phyloP scores from a whole-genome alignment of 1,284 basidiomycete species.

The Ganoderma leucocontextum region DNA sequence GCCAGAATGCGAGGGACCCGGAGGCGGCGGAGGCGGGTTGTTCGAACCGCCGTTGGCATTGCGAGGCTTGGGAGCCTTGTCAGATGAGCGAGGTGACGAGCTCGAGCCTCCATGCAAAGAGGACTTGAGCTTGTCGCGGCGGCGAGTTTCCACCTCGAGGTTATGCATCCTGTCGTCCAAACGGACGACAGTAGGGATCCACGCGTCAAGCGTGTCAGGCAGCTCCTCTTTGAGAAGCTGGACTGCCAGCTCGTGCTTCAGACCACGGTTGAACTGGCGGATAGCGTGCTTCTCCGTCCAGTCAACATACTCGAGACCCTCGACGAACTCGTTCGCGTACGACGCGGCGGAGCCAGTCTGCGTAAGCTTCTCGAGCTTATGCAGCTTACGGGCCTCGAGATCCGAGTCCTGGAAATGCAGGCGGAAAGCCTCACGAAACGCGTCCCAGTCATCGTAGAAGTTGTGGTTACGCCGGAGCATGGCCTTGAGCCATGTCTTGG shows the following conservation, averaged over 20 bases:
- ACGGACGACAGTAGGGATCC: conserved; percentile 17
- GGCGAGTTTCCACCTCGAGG: conserved; percentile 2
- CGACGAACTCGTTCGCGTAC: neutral
- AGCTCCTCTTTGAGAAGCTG: neutral
- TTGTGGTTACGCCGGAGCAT: neutral
- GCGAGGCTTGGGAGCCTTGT: too few species aligned
- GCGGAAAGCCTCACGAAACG: neutral
- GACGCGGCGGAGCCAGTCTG: neutral
- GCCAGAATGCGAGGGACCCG: neutral
- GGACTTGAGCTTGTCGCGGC: conserved; percentile 3
- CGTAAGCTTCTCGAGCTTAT: neutral
- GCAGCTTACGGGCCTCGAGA: neutral
- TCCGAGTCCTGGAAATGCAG: neutral
- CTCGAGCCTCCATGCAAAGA: neutral
- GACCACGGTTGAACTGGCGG: neutral
- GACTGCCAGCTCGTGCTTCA: neutral
- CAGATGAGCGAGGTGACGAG: neutral
- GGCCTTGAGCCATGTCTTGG: neutral
- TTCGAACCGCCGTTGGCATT: too few species aligned
- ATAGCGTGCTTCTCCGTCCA: neutral
- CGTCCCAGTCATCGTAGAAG: neutral
- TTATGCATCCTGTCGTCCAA: conserved; percentile 21
- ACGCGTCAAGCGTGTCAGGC: neutral
- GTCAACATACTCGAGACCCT: neutral
- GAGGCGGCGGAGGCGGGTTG: neutral